Percentiles rank a stretch among this genome's conserved stretches.
Conservation (phyloP, 208 protist genomes). For the Leishmania aethiopica region DNA sequence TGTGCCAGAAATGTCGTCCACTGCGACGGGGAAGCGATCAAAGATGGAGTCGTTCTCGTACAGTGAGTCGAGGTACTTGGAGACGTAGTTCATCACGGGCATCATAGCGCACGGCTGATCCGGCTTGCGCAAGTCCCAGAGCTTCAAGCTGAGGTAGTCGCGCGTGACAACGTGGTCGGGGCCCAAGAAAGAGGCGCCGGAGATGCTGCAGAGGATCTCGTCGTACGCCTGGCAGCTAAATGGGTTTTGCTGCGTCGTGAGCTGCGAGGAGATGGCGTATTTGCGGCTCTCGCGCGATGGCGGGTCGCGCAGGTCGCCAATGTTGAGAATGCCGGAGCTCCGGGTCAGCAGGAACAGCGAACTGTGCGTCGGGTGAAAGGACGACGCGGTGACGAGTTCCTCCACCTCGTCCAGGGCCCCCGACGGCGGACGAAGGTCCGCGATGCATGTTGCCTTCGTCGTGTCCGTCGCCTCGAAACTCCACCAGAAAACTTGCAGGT, state of each 20-base stretch:
- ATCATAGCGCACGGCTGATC: constrained; percentile 56
- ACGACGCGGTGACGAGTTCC: constrained; percentile 78
- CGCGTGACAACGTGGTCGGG: constrained; percentile 83
- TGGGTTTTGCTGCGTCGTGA: constrained; percentile 62
- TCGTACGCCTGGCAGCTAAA: constrained; percentile 58
- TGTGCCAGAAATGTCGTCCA: constrained; percentile 75
- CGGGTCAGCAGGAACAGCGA: constrained; percentile 82
- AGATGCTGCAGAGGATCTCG: constrained; percentile 89
- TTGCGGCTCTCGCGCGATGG: constrained; percentile 63
- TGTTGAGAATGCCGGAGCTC: constrained; percentile 81
- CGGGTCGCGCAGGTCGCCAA: constrained; percentile 85
- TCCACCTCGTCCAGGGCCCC: constrained; percentile 78
- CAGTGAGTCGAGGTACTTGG: constrained; percentile 66
- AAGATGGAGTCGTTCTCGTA: constrained; percentile 89
- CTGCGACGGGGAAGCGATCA: constrained; percentile 80
- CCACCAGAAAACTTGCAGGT: constrained; percentile 92
- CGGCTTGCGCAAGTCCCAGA: constrained; percentile 84
- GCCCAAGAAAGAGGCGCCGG: constrained; percentile 75
- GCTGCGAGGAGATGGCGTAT: constrained; percentile 70
- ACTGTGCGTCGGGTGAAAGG: constrained; percentile 84
- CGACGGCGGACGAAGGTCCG: constrained; percentile 64
- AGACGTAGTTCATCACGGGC: constrained; percentile 77
- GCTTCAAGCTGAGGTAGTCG: constrained; percentile 86
- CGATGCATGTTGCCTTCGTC: constrained; percentile 76
- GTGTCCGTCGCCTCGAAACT: constrained; percentile 71